phyloP scores from a whole-genome alignment of 2,329 filamentous ascomycete genomes.

The Trichoderma polysporum region DNA sequence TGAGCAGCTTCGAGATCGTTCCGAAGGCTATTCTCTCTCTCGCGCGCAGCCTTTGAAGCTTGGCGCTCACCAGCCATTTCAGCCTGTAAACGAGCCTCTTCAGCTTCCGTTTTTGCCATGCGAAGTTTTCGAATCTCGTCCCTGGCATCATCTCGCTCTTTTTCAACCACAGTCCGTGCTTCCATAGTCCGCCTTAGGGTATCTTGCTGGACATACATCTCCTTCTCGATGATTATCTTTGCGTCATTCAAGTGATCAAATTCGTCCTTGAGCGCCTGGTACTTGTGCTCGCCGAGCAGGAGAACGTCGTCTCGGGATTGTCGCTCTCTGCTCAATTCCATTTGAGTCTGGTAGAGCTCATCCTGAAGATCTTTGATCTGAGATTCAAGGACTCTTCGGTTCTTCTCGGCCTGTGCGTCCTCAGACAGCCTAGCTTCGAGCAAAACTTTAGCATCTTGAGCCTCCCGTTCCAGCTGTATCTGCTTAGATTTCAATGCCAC shows the following conservation, averaged over 20 bases:
- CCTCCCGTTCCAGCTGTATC: conserved; percentile 80
- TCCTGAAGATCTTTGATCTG: conserved; percentile 86
- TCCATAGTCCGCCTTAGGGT: conserved; percentile 83
- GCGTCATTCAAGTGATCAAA: conserved; percentile 85
- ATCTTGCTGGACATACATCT: conserved; percentile 94
- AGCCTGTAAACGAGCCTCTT: conserved; percentile 80
- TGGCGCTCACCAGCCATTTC: conserved; percentile 78
- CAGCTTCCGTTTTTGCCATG: conserved; percentile 78
- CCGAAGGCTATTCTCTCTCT: conserved; percentile 74
- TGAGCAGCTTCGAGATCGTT: conserved; percentile 80
- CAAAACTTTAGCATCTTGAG: conserved; percentile 79
- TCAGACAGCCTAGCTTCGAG: conserved; percentile 87
- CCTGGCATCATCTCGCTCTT: conserved; percentile 86
- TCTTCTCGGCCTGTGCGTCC: conserved; percentile 80
- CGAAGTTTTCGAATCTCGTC: conserved; percentile 79
- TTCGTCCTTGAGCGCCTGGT: conserved; percentile 76
- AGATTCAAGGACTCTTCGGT: conserved; percentile 76
- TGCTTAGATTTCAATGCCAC: conserved; percentile 85
- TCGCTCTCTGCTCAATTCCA: conserved; percentile 84
- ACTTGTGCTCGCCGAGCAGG: conserved; percentile 86
- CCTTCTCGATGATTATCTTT: conserved; percentile 97
- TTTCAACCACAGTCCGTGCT: conserved; percentile 74
- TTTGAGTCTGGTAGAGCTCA: conserved; percentile 80
- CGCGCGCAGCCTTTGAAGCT: conserved; percentile 73
- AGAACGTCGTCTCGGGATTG: conserved; percentile 94